Percentiles rank a stretch among this genome's conserved stretches.
Conservation (phyloP, 108 stramenopile species). For the Cyclotella atomus region DNA sequence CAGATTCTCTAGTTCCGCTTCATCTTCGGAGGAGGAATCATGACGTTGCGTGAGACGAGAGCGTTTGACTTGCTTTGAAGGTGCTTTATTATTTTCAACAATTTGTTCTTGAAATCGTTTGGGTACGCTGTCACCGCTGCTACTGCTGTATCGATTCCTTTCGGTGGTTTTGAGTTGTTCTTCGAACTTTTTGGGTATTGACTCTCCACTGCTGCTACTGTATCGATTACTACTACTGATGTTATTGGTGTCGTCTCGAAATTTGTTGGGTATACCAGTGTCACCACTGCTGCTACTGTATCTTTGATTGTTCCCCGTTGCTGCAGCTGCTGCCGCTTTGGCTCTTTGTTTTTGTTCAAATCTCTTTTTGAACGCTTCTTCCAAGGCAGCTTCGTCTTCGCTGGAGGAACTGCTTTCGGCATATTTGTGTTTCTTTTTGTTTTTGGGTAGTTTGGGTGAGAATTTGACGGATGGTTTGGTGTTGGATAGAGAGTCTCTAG, state of each 20-base stretch:
- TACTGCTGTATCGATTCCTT: neutral
- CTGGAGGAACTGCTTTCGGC: neutral
- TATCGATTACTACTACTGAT: neutral
- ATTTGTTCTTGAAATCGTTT: neutral
- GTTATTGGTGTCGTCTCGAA: neutral
- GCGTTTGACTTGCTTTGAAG: neutral
- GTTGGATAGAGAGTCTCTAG: neutral
- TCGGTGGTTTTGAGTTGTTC: neutral
- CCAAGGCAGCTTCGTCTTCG: neutral
- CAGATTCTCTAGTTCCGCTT: neutral
- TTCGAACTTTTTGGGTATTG: neutral
- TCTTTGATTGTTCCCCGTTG: neutral
- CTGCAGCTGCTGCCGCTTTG: neutral
- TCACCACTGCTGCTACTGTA: neutral
- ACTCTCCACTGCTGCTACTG: conserved; percentile 3
- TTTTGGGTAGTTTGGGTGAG: neutral
- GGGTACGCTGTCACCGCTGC: neutral
- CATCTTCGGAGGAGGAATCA: conserved; percentile 8
- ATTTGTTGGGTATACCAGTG: neutral
- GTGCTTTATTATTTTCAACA: neutral
- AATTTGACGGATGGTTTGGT: neutral
- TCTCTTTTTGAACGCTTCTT: neutral
- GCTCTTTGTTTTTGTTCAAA: neutral
- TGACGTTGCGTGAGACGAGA: neutral
- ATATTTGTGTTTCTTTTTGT: neutral